phyloP scores from a whole-genome alignment of 108 stramenopile genomes.

The Cyclotella choctawhatcheeana region DNA sequence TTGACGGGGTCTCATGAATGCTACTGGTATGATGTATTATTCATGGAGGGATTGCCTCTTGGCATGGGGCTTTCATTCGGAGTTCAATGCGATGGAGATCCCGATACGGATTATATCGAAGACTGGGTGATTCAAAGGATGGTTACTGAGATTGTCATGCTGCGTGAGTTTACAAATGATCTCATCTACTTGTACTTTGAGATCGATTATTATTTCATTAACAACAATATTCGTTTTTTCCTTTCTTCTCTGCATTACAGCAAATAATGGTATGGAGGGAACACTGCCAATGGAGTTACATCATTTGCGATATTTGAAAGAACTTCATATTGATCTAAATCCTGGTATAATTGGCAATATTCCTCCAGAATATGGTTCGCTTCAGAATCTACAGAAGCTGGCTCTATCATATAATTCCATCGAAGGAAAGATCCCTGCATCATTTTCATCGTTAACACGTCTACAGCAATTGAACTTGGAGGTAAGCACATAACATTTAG shows the following conservation, averaged over 20 bases:
- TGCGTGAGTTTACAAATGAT: slow-evolving; percentile 28
- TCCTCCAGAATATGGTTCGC: slow-evolving; percentile 37
- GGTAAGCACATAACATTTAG: slow-evolving; percentile 16
- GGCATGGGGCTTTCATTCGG: slow-evolving; percentile 5
- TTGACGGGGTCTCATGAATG: slow-evolving; percentile 43
- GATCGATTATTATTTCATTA: no score
- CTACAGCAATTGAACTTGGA: slow-evolving; percentile 29
- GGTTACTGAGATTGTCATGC: slow-evolving; percentile 18
- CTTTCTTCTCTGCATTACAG: not conserved
- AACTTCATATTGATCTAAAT: slow-evolving; percentile 18
- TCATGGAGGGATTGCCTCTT: slow-evolving; percentile 1
- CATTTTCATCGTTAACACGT: slow-evolving; percentile 19
- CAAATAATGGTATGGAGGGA: slow-evolving; percentile 24
- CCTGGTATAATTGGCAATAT: slow-evolving; percentile 21
- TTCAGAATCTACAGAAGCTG: slow-evolving; percentile 20
- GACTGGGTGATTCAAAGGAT: slow-evolving; percentile 8
- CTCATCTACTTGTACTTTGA: no score
- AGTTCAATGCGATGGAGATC: slow-evolving; percentile 21
- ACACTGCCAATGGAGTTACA: slow-evolving; percentile 32
- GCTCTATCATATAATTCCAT: slow-evolving; percentile 16
- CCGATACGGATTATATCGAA: slow-evolving; percentile 9
- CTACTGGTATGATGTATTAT: slow-evolving; percentile 18
- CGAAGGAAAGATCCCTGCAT: slow-evolving; percentile 28
- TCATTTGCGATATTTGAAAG: slow-evolving; percentile 42
- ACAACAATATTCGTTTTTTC: not conserved